These are phyloP conservation scores for Coniferiporia sulphurascens DNA, from an alignment of 1,284 basidiomycete species.

Conservation along the genomic window DNA sequence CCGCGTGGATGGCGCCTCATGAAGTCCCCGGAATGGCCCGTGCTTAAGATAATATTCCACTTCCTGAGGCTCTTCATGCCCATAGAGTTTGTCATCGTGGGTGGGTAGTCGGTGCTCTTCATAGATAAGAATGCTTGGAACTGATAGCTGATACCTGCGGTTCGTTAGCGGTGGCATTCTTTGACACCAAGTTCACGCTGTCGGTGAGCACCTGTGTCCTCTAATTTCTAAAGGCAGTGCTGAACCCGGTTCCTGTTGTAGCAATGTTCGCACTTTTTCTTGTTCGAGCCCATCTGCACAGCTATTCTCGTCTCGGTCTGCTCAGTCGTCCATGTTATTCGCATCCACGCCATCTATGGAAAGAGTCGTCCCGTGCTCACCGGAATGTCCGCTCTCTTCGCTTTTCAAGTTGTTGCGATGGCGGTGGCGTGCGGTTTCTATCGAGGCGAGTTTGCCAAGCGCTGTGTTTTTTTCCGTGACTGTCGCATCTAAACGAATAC, in stretches of 20 bases:
- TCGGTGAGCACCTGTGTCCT: slow-evolving; percentile 33
- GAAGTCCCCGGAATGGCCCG: slow-evolving; percentile 65
- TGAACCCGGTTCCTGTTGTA: slow-evolving; percentile 24
- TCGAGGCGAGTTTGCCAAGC: slow-evolving; percentile 41
- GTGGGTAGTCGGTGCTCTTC: slow-evolving; percentile 34
- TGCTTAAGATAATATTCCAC: slow-evolving; percentile 69
- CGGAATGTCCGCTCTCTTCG: slow-evolving; percentile 54
- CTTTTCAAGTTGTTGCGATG: slow-evolving; percentile 62
- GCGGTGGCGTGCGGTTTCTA: slow-evolving; percentile 71
- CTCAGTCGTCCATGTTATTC: slow-evolving; percentile 69
- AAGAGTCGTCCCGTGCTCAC: slow-evolving; percentile 50
- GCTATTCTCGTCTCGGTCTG: slow-evolving; percentile 67
- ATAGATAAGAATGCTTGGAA: neutral
- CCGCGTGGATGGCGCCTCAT: slow-evolving; percentile 70
- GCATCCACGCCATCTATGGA: slow-evolving; percentile 72
- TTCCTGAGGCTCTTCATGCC: slow-evolving; percentile 73
- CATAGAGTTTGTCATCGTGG: slow-evolving; percentile 67
- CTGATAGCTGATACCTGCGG: slow-evolving; percentile 12
- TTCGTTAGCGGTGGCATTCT: slow-evolving; percentile 66
- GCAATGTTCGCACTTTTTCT: slow-evolving; percentile 66
- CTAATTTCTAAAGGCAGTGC: neutral
- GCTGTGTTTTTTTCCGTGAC: slow-evolving; percentile 9
- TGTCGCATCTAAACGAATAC: neutral
- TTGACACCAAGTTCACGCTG: slow-evolving; percentile 63
- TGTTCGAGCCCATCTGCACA: slow-evolving; percentile 80